Evolutionary conservation across 257 asterid genomes (phyloP), one percentile per base, ranked within the genome.

Genomic region (Solanum clarkiae): DNA sequence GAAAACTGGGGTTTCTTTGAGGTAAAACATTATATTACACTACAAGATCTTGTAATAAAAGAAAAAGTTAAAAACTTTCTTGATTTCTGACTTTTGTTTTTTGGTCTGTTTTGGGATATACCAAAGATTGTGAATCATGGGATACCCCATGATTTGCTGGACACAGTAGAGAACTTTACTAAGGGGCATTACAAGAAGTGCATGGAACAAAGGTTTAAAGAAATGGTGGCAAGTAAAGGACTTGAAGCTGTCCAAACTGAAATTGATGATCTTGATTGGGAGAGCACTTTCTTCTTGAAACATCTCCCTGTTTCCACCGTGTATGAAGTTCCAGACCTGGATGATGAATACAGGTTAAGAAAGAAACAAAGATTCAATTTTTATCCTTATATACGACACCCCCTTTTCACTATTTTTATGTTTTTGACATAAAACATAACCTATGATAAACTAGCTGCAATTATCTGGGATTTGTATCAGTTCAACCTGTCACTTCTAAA

Each of bases 1-100:
- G 92, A 91, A 80, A 92, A 92, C 80, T 93, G 95, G 94, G 97
- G 95, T 40, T 93, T 92, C 92, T 93, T 93, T 90, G 97, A 93
- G 97, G 97, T 92, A 84, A 29, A 29, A n/a, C 36, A 42, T 75
- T 68, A 17, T 29, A 75, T 26, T 77, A 24, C 1, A 9, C 65
- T 15, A 79, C 63, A 79, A 53, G 16, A 51, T 77, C 18, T 53
- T 77, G 24, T 36, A 68, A 36, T 36, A 26, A 9, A 5, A 20
- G 44, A 10, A 18, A 69, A 62, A 10, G 4, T 6, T 17, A 22
- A 29, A 29, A 29, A 29, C 24, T 36, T 2, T 74, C 24, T 86
- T 16, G 56, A 32, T 16, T 29, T 82, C 8, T 81, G 8, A 74
- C 8, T n/a, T 0, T 62, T 68, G 8, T 74, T 53, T 54, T 36